Evolutionary conservation across 768 basidiomycete genomes (phyloP), one percentile per base, ranked within the genome.

Genomic region (Pisolithus microcarpus): DNA sequence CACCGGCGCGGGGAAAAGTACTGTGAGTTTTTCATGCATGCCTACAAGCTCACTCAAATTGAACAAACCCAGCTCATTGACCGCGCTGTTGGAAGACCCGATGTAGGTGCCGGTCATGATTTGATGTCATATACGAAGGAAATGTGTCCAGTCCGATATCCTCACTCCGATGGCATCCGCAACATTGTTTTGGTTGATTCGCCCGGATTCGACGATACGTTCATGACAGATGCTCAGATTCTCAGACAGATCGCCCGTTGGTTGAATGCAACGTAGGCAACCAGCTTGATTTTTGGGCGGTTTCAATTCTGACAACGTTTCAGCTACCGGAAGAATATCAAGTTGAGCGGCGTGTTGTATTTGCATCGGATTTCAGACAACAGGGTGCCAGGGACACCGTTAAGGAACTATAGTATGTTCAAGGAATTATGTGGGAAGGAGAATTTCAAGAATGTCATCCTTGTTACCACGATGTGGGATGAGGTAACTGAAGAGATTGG

Each of bases 261-360:
- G 43, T n/a, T 43, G 3, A 16, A 30, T 26, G 6, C 23, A 16
- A 28, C 9, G 43, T 6, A 66, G 63, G 66, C 52, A 36, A 4
- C 16, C 31, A 34, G 31, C 31, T 34, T 34, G 31, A 34, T 34
- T 34, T 3, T 11, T 11, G 31, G 11, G 31, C 31, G 4, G 9
- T 34, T 8, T 11, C 10, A 11, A 34, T 13, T 34, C 10, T 34
- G 31, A 34, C 31, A 34, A 11, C 31, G 11, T 34, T 34, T 34
- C 31, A 69, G 69, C 39, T 65, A 68, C 42, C 51, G 58, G 46
- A 43, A 53, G 7, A 51, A 55, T 0, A 52, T 62, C 39, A 65
- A 61, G 40, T 56, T 72, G 0, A 50, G 61, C 4, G 69, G 70
- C 2, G 59, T 71, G 37, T 26, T 71, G 16, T 72, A 71, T 44